Evolutionary conservation across 2,329 filamentous ascomycete species (phyloP), one percentile per base, ranked within the genome.

Genomic region (Tolypocladium ophioglossoides): DNA sequence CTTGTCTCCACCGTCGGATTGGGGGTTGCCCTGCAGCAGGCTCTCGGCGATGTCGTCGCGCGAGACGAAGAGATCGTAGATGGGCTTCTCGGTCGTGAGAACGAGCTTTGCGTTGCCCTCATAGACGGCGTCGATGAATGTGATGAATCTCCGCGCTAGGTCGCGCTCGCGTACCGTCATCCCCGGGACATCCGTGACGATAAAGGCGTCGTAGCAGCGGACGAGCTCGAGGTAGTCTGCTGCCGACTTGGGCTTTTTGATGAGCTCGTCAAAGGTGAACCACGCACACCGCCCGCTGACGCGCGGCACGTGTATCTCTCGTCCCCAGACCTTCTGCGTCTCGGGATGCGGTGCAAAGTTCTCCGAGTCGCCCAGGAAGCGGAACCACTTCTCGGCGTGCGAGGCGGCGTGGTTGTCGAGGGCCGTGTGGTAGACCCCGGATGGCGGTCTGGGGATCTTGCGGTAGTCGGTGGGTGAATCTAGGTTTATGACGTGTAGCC

Each of bases 401-500:
- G 83, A 82, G 12, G 79, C 70, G 4, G 94, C 91, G 52, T 87
- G 84, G 10, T 78, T 77, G 68, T 92, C 91, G 2, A 97, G 83
- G 0, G 90, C 88, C 55, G 90, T 85, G 74, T 97, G 89, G 71
- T 97, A 99, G 20, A 99, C 94, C 39, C 89, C 92, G 0, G 90
- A 95, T 0, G 91, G 87, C 2, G 94, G 94, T 0, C 94, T 84
- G 1, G 92, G 90, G 54, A 99, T 95, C 71, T 96, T 97, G 64
- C 94, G 89, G 74, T 99, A 99, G 72, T 99, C 94, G 39, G 91
- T 99, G 5, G 86, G 85, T 2, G 91, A 96, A 74, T 99, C 89
- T 56, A 99, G 84, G 71, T 96, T 96, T 63, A 99, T 88, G 50
- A 97, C 89, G 53, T 88, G 85, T 10, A 99, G 80, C 2, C 86